These are phyloP conservation scores for Annulohypoxylon bovei DNA, from an alignment of 495 filamentous ascomycete species.

Conservation along the genomic window DNA sequence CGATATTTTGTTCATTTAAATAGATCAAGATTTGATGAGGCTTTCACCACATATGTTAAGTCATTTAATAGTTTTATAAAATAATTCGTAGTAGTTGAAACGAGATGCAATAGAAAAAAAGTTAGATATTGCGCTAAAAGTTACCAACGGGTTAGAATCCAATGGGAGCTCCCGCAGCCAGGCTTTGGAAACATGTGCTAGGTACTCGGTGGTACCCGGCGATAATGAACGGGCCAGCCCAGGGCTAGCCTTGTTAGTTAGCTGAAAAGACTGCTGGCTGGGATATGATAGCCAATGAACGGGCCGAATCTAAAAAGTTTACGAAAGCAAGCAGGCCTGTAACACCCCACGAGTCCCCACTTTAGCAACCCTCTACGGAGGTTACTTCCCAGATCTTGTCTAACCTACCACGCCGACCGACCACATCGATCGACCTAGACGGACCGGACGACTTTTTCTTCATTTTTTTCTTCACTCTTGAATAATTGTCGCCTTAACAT, in stretches of 20 bases:
- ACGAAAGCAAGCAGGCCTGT: slow-evolving; percentile 26
- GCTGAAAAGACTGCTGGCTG: slow-evolving; percentile 26
- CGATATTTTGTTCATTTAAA: not conserved
- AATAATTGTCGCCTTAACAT: slow-evolving; percentile 11
- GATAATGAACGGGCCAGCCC: slow-evolving; percentile 26
- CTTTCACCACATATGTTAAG: too few species aligned
- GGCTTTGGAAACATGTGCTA: slow-evolving; percentile 37
- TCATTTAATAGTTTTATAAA: too few species aligned
- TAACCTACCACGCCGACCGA: slow-evolving; percentile 32
- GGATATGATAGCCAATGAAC: slow-evolving; percentile 23
- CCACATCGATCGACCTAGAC: slow-evolving; percentile 23
- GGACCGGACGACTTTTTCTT: slow-evolving; percentile 2
- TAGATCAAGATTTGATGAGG: not conserved
- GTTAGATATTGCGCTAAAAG: slow-evolving; percentile 19
- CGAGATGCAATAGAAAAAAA: not conserved
- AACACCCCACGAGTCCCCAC: slow-evolving; percentile 34
- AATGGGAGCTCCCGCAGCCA: slow-evolving; percentile 37
- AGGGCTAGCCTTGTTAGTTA: slow-evolving; percentile 34
- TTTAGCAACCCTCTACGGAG: slow-evolving; percentile 10
- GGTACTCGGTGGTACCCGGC: slow-evolving; percentile 29
- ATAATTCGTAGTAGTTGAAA: not conserved
- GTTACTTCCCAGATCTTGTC: slow-evolving; percentile 37
- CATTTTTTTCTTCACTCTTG: not conserved
- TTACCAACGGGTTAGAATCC: slow-evolving; percentile 20
- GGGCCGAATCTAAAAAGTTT: slow-evolving; percentile 6